Evolutionary conservation across 495 filamentous ascomycete genomes (phyloP), one percentile per base, ranked within the genome.

Genomic region (Talaromyces liani): DNA sequence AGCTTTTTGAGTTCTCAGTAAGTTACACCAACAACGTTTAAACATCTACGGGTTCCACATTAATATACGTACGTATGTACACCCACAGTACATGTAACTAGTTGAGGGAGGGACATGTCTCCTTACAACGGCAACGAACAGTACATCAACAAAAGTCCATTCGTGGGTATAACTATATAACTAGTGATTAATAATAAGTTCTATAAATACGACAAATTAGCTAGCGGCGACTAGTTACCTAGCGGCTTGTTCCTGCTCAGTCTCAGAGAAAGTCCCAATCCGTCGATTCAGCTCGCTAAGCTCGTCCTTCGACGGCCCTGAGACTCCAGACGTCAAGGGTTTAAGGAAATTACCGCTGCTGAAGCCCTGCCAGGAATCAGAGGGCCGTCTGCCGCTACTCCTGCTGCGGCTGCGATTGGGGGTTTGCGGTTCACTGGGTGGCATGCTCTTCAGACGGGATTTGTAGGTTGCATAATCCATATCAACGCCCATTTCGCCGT

Each of bases 391-490:
- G 14, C 60, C 60, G 12, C 47, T 51, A 18, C 39, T 53, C 18
- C 73, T 71, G 65, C 84, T 91, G 67, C 88, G 87, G 66, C 87
- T 91, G 33, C 89, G 79, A 66, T 85, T 87, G 14, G 88, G 78
- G 62, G 84, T 89, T 3, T 65, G 67, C 6, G 80, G 73, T 49
- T 70, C 64, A 60, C 47, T 73, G 29, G 63, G 69, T 12, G 64
- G 69, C 61, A 74, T 73, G 56, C 67, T 69, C 64, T 73, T 74
- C 25, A 71, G 63, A 3, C 49, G 57, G 29, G 71, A 75, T 41
- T 74, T 72, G 64, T 73, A 72, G 49, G 69, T 67, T 51, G 60
- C 60, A 33, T 62, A 62, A 27, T 72, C 63, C 56, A 68, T 62
- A 65, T 72, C 27, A 62, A 69, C 29, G 20, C 53, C 49, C 25